Conservation (phyloP, 139 green algal species). For the Coelastrella sp. region DNA sequence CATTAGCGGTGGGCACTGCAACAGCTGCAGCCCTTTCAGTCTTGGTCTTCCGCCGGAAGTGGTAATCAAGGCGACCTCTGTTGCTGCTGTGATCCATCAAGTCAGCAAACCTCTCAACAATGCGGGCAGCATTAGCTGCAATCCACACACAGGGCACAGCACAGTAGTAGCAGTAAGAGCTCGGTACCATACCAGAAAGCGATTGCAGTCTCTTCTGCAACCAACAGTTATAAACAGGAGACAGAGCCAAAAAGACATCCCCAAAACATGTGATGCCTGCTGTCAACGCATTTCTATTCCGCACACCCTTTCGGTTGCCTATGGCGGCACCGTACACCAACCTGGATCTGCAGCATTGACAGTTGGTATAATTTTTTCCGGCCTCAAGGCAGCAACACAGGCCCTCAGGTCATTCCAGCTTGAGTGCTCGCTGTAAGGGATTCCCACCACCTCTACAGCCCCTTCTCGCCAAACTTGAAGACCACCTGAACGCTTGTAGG, state of each 20-base stretch:
- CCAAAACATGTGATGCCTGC: too few species aligned
- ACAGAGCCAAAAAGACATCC: too few species aligned
- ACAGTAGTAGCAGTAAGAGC: too few species aligned
- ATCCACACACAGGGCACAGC: too few species aligned
- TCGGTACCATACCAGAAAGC: neutral
- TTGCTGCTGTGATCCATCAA: constrained; percentile 78
- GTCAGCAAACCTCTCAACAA: constrained; percentile 72
- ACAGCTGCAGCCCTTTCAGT: too few species aligned
- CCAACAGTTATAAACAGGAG: neutral
- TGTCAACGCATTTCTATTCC: too few species aligned
- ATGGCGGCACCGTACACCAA: neutral
- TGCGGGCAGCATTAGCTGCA: constrained; percentile 15
- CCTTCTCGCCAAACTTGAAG: constrained; percentile 57
- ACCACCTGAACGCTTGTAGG: constrained; percentile 52
- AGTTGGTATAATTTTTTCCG: constrained; percentile 71
- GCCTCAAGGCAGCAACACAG: constrained; percentile 68
- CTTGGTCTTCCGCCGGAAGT: constrained; percentile 43
- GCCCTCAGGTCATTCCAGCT: constrained; percentile 62
- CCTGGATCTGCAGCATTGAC: constrained; percentile 52
- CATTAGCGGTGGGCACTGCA: constrained; percentile 1
- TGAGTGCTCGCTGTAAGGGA: constrained; percentile 76
- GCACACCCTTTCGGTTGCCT: too few species aligned
- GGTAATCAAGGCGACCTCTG: constrained; percentile 58
- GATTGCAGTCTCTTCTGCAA: too few species aligned
- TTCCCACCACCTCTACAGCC: constrained; percentile 57